Evolutionary conservation across 306 rosid species (phyloP).

Genomic region (Cicer yamashitae): DNA sequence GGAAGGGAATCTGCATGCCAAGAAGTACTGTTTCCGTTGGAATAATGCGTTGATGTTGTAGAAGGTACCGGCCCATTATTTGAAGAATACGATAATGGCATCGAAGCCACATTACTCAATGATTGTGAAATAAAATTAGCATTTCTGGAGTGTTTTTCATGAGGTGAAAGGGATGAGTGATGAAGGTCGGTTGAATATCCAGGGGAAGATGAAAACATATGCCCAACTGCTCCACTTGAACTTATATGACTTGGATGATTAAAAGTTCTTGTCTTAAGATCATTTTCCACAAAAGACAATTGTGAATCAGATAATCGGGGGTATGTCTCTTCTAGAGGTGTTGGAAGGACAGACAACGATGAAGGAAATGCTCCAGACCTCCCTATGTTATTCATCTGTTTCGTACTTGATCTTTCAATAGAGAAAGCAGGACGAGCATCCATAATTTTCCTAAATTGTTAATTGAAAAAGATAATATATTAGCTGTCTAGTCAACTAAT

Average conservation of each 20-base stretch:
- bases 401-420: slow-evolving; percentile 66
- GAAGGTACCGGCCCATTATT: slow-evolving; percentile 60
- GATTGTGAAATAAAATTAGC: slow-evolving; percentile 67
- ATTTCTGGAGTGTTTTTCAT: slow-evolving; percentile 60
- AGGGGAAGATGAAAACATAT: slow-evolving; percentile 82
- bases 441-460: slow-evolving; percentile 63
- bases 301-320: slow-evolving; percentile 76
- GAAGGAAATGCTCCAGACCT: slow-evolving; percentile 69
- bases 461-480: slow-evolving; percentile 41
- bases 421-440: slow-evolving; percentile 79
- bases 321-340: slow-evolving; percentile 66
- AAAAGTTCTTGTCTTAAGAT: slow-evolving; percentile 58
- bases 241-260: slow-evolving; percentile 59
- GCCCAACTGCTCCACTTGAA: slow-evolving; percentile 83
- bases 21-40: slow-evolving; percentile 63
- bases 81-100: slow-evolving; percentile 69
- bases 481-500: slow-evolving; percentile 42
- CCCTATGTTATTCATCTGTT: slow-evolving; percentile 69
- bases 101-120: slow-evolving; percentile 52
- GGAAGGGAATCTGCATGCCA: slow-evolving; percentile 82
- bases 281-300: slow-evolving; percentile 65
- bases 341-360: slow-evolving; percentile 64
- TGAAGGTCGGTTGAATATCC: slow-evolving; percentile 86
- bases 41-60: slow-evolving; percentile 58
- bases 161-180: slow-evolving; percentile 74